Base-by-base conservation (phyloP, 2,329 filamentous ascomycete species). In the Fusarium pininemorale region DNA sequence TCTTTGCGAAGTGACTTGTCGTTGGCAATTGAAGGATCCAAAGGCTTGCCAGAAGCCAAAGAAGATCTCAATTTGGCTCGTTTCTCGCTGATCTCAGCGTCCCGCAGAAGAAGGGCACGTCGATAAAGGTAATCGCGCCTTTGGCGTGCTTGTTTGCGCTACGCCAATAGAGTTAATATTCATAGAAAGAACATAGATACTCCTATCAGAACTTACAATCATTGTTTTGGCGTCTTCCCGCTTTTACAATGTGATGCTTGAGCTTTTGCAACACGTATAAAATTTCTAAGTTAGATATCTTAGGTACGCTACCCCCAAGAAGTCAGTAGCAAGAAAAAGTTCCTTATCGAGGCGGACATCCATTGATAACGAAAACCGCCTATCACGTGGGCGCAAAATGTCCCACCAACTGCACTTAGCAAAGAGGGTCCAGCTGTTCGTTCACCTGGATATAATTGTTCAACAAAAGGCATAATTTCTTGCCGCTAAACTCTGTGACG, bases 81-180 rank as follows among this genome's bases (percentile, higher is more conserved):
- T 83, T 98, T 98, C 82, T 97, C 94, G 65, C 93, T 93, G 74
- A 97, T 97, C 80, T 98, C 96, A 70, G 96, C 96, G 85, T 98
- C 94, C 76, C 93, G 92, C 48, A 98, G 89, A 28, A 94, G 92
- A 66, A 98, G 88, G 42, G 96, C 96, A 79, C 94, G 92, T 69
- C 96, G 91, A 83, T 98, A 97, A 78, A 99, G 91, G 83, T 98
- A 86, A 73, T 84, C 83, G 63, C 84, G 81, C 75, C 84, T 74
- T 77, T 85, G 81, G 68, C 82, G 81, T 37, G 83, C 81, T 82
- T 84, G 81, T 76, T 84, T 85, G 59, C 84, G 83, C 82, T 84
- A 39, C 24, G 41, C 30, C 39, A 24, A 44, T 22, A 66, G 53
- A 45, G 56, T 81, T 61, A 81, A 78, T 60, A 60, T 41, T 68